phyloP scores from a whole-genome alignment of 208 protist genomes.

The Acanthamoeba royreba region DNA sequence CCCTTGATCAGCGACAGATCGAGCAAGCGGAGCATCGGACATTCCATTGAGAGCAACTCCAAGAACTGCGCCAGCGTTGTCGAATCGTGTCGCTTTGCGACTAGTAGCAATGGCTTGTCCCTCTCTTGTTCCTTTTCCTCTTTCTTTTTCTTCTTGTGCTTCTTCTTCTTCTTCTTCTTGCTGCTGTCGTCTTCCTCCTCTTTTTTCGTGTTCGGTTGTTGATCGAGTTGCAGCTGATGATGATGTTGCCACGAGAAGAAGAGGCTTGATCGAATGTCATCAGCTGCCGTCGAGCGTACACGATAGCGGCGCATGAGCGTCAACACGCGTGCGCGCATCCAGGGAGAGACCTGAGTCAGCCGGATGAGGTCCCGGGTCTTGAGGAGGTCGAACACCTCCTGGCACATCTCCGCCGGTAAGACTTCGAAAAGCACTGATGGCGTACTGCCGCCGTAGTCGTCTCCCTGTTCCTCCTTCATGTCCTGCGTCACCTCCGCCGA shows the following conservation, averaged over 20 bases:
- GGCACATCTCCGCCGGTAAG: neutral
- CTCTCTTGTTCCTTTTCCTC: neutral
- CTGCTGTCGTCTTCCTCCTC: neutral
- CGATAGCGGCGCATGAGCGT: neutral
- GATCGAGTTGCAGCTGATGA: neutral
- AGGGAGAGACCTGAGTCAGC: neutral
- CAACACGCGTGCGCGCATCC: neutral
- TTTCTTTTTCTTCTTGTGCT: neutral
- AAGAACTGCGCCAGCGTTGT: neutral
- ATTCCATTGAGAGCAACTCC: neutral
- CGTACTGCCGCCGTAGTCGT: too few species aligned
- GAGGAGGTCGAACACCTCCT: neutral
- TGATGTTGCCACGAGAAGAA: neutral
- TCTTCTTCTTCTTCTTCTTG: neutral
- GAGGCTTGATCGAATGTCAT: neutral
- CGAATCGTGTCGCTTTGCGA: neutral
- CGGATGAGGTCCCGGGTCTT: neutral
- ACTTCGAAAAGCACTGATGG: neutral
- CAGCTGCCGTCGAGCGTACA: neutral
- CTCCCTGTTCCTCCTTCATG: too few species aligned
- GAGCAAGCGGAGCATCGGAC: neutral
- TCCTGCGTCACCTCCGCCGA: too few species aligned
- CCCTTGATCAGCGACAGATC: neutral
- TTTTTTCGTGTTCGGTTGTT: neutral
- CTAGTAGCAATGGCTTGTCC: neutral